Conservation (phyloP, 495 filamentous ascomycete species). For the Terfezia claveryi region DNA sequence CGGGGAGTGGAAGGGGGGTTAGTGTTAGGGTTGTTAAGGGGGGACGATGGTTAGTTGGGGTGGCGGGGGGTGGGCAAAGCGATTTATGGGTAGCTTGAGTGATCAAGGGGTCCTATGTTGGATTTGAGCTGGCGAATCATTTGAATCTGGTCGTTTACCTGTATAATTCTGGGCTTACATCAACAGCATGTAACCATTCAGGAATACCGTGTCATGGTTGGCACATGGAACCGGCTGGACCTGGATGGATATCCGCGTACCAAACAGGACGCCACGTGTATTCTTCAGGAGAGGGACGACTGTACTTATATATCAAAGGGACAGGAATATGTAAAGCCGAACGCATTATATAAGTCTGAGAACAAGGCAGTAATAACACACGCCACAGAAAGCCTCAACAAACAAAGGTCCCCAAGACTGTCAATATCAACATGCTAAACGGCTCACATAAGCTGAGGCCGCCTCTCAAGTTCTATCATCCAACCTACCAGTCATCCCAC, state of each 20-base stretch:
- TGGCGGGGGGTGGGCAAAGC: not conserved
- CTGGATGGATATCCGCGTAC: not conserved
- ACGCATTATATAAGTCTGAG: not conserved
- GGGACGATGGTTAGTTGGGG: not conserved
- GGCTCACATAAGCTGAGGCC: no score
- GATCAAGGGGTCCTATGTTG: not conserved
- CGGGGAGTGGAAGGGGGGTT: not conserved
- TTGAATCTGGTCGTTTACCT: not conserved
- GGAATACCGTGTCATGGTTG: not conserved
- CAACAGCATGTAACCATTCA: not conserved
- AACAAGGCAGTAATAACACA: not conserved
- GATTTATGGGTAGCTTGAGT: not conserved
- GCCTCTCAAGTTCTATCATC: not conserved
- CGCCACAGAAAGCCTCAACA: no score
- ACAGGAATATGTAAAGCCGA: not conserved
- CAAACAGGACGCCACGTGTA: not conserved
- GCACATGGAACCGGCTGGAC: not conserved
- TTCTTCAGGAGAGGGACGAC: not conserved
- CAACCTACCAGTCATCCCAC: conserved; percentile 13
- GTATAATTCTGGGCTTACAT: not conserved
- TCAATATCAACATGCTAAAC: not conserved
- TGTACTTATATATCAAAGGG: not conserved
- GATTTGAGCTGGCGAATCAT: not conserved
- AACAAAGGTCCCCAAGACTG: not conserved
- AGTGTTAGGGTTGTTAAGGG: not conserved